Percentiles rank a stretch among this genome's conserved stretches.
Conservation (phyloP, 768 basidiomycete genomes). For the Panus rudis region DNA sequence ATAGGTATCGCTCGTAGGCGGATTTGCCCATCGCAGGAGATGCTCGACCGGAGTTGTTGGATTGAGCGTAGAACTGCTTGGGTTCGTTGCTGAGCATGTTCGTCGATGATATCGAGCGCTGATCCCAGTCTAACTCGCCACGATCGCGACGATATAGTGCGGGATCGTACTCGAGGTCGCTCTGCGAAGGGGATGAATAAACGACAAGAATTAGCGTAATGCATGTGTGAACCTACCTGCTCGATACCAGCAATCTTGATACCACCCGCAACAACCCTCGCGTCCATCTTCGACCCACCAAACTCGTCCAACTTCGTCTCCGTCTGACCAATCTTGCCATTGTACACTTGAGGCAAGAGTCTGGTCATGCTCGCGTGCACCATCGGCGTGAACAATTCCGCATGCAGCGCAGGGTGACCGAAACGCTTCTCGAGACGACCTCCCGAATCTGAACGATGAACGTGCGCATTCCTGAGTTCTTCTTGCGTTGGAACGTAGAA, state of each 20-base stretch:
- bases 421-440: slow-evolving; percentile 85
- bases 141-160: slow-evolving; percentile 69
- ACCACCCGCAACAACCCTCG: slow-evolving; percentile 69
- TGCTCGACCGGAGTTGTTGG: slow-evolving; percentile 30
- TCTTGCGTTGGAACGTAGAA: slow-evolving; percentile 80
- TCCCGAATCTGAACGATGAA: slow-evolving; percentile 69
- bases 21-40: slow-evolving; percentile 32
- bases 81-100: slow-evolving; percentile 42
- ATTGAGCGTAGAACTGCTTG: slow-evolving; percentile 28
- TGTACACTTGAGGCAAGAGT: slow-evolving; percentile 66
- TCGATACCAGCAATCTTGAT: slow-evolving; percentile 79
- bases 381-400: slow-evolving; percentile 85
- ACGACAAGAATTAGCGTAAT: not conserved
- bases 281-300: slow-evolving; percentile 69
- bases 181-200: slow-evolving; percentile 25
- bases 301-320: slow-evolving; percentile 69
- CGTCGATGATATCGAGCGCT: slow-evolving; percentile 62
- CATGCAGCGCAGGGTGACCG: slow-evolving; percentile 87
- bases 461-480: slow-evolving; percentile 66
- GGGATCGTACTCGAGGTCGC: slow-evolving; percentile 81
- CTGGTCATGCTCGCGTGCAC: slow-evolving; percentile 82
- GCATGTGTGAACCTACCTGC: slow-evolving; percentile 38
- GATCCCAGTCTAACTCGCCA: slow-evolving; percentile 87
- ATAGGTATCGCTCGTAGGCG: slow-evolving; percentile 56
- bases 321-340: slow-evolving; percentile 59